A percentile compares a stretch with the other conserved stretches of the same genome.
These are phyloP conservation scores for Oryza brachyantha DNA, from an alignment of 176 grass and related monocot species.

Conservation along the genomic window DNA sequence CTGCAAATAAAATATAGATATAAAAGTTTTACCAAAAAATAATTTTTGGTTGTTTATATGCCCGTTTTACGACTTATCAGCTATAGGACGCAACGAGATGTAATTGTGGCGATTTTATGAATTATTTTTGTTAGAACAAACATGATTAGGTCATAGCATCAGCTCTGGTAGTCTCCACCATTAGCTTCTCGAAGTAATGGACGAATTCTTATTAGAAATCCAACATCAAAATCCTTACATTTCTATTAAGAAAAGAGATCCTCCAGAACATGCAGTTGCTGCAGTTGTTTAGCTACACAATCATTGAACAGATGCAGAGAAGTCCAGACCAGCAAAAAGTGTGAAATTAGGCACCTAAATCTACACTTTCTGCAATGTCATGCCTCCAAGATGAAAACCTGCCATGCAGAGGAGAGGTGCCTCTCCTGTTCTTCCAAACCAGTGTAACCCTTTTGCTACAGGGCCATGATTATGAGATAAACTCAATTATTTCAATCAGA, in stretches of 20 bases:
- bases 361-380: constrained; percentile 15
- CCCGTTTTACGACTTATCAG: too few relatives aligned
- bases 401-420: constrained; percentile 1
- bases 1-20: too few relatives aligned
- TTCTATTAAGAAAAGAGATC: constrained; percentile 1
- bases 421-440: background rate
- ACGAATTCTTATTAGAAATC: constrained; percentile 1
- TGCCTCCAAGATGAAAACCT: constrained; percentile 23
- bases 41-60: too few relatives aligned
- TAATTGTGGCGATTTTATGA: too few relatives aligned
- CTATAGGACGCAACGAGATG: too few relatives aligned
- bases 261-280: constrained; percentile 13
- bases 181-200: background rate
- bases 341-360: background rate
- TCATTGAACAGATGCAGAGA: constrained; percentile 17
- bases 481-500: constrained; percentile 22
- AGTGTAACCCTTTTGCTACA: background rate
- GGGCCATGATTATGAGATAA: constrained; percentile 1
- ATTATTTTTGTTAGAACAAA: too few relatives aligned
- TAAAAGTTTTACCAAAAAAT: too few relatives aligned
- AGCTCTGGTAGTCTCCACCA: background rate
- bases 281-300: background rate
- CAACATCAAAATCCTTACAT: background rate
- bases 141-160: background rate
- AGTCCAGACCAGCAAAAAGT: constrained; percentile 10